Base-by-base conservation (phyloP, 371 early-diverging fungal genomes). In the Circinella minor region DNA sequence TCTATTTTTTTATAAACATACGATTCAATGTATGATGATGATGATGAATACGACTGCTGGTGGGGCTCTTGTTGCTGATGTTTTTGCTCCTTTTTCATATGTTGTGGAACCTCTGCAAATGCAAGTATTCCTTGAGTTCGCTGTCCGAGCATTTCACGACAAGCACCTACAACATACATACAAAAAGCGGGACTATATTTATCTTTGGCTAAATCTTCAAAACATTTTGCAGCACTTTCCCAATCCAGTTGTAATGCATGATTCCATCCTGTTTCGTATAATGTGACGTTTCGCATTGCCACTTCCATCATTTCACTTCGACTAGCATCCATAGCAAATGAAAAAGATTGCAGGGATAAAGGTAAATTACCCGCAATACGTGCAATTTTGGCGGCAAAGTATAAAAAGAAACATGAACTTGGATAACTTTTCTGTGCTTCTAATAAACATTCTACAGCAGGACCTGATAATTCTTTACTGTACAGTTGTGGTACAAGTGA, bases 351-450 rank as follows among this genome's bases (percentile, higher is more conserved):
- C 1, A 77, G 75, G 0, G 83, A 78, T 5, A 83, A 66, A 0
- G 73, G 61, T 20, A 78, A 14, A 46, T 83, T 83, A 5, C 76
- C 63, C 1, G 79, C 79, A 8, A 87, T 55, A 34, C 88, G 77
- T 15, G 80, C 78, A 36, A 82, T 85, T 4, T 83, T 82, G 3
- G 86, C 89, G 4, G 84, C 77, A 71, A 88, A 86, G 55, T 85
- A 87, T n/a, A 86, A 68, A 66, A 89, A 88, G 63, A 89, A 84
- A 10, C 83, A 78, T 1, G 87, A 87, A 20, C 86, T 80, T 8
- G 87, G 86, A 64, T 78, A 85, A 14, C 72, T 68, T 14, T 70
- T 68, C 66, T 86, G 80, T 0, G 88, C 87, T 8, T 86, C 86
- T 36, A 84, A 72, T 10, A 88, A 65, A 13, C 81, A 80, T 71